Conservation (phyloP, 768 basidiomycete species). For the Suillus brevipes region DNA sequence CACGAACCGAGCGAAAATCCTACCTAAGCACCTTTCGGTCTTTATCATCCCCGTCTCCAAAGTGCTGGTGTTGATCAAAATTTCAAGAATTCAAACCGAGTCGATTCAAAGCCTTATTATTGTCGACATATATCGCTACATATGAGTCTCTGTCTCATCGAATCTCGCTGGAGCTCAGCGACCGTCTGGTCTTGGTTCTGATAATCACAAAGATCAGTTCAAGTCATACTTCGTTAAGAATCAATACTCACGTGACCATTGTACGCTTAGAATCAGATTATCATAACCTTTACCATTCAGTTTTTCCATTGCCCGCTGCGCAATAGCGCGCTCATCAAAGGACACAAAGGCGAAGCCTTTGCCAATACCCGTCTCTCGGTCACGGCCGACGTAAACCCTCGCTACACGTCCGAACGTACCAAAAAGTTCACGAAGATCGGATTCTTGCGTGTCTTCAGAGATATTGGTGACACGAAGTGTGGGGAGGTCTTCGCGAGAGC, state of each 20-base stretch:
- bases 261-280: slow-evolving; percentile 76
- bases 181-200: slow-evolving; percentile 47
- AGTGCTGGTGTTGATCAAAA: background rate
- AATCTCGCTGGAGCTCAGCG: slow-evolving; percentile 18
- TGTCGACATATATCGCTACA: background rate
- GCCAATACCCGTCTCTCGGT: slow-evolving; percentile 91
- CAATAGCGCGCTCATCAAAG: slow-evolving; percentile 79
- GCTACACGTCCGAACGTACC: slow-evolving; percentile 81
- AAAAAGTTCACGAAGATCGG: slow-evolving; percentile 91
- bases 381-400: slow-evolving; percentile 91
- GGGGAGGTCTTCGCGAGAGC: slow-evolving; percentile 85
- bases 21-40: background rate
- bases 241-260: slow-evolving; percentile 59
- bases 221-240: background rate
- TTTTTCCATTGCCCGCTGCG: slow-evolving; percentile 89
- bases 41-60: background rate
- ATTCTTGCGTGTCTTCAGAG: slow-evolving; percentile 92
- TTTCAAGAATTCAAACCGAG: background rate
- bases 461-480: slow-evolving; percentile 97
- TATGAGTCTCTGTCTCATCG: background rate
- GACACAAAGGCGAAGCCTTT: slow-evolving; percentile 98
- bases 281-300: slow-evolving; percentile 92
- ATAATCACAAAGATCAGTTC: slow-evolving; percentile 1
- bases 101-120: background rate
- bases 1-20: background rate